Base-by-base conservation (phyloP, 179 eudicot species). In the Spergularia azorica region DNA sequence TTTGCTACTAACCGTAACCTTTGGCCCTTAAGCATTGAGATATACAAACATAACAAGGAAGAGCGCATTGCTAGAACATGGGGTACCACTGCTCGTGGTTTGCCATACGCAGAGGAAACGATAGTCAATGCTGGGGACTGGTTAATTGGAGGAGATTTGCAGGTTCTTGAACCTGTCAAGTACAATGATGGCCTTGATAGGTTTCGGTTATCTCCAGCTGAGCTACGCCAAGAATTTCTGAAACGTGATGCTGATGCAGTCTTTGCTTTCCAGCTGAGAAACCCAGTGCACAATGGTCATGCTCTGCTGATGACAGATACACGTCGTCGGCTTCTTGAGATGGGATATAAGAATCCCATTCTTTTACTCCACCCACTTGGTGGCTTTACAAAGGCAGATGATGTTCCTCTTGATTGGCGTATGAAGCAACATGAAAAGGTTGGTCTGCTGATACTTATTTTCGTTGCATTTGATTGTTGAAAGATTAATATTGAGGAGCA, bases 341-440 rank as follows among this genome's bases (percentile, higher is more conserved):
- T 95, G 97, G 98, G 98, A 43, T 95, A 91, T 77, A 87, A 90
- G 79, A 95, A 95, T 63, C 98, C 98, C 14, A 73, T 95, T 68
- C 88, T 95, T 48, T 67, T 95, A 90, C 97, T 95, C 58, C 94
- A 95, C 80, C 98, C 98, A 11, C 81, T 95, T 50, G 98, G 98
- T 38, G 98, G 98, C 21, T 95, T 88, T 77, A 92, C 97, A 0
- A 92, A 92, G 79, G 92, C 94, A 3, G 97, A 92, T 77, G 97
- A 92, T 85, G 98, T 95, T 77, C 98, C 98, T 38, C 93, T 95
- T 57, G 76, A 83, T 75, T 93, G 96, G 93, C 86, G 98, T 57
- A 93, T 93, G 98, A 90, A 87, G 92, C 98, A 93, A 76, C 98
- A 93, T 60, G 92, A 92, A 77, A 93, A 92, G 97, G 98, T 93